Evolutionary conservation across 306 rosid genomes (phyloP).

Genomic region (Castanea crenata): DNA sequence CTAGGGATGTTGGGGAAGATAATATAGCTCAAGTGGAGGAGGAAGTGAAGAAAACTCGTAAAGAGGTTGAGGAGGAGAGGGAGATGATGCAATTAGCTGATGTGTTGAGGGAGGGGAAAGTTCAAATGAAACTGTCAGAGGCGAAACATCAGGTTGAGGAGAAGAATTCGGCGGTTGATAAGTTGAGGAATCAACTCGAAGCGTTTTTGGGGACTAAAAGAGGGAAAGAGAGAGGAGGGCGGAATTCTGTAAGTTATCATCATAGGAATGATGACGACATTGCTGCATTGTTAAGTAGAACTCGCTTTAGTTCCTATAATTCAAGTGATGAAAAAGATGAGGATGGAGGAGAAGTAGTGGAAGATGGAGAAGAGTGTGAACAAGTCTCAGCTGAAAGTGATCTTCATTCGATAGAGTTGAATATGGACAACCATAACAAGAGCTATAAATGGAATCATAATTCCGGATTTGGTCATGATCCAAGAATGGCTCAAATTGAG

Average conservation of each 20-base stretch:
- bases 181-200: slow-evolving; percentile 84
- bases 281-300: slow-evolving; percentile 56
- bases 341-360: slow-evolving; percentile 84
- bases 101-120: slow-evolving; percentile 66
- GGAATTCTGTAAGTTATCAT: slow-evolving; percentile 43
- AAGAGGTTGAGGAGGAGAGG: slow-evolving; percentile 71
- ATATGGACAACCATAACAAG: slow-evolving; percentile 78
- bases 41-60: slow-evolving; percentile 55
- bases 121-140: slow-evolving; percentile 67
- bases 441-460: slow-evolving; percentile 66
- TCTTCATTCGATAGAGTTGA: slow-evolving; percentile 87
- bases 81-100: slow-evolving; percentile 73
- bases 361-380: slow-evolving; percentile 61
- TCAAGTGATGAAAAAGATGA: slow-evolving; percentile 60
- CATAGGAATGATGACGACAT: slow-evolving; percentile 53
- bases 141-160: slow-evolving; percentile 77
- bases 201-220: slow-evolving; percentile 72
- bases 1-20: slow-evolving; percentile 71
- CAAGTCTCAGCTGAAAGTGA: slow-evolving; percentile 90
- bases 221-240: slow-evolving; percentile 63
- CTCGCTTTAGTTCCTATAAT: slow-evolving; percentile 40
- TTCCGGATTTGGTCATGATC: slow-evolving; percentile 54
- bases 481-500: slow-evolving; percentile 50
- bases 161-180: slow-evolving; percentile 75
- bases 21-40: slow-evolving; percentile 50